Percentiles rank a stretch among this genome's conserved stretches.
phyloP scores from a whole-genome alignment of 768 basidiomycete genomes.

The Gyrodon lividus region DNA sequence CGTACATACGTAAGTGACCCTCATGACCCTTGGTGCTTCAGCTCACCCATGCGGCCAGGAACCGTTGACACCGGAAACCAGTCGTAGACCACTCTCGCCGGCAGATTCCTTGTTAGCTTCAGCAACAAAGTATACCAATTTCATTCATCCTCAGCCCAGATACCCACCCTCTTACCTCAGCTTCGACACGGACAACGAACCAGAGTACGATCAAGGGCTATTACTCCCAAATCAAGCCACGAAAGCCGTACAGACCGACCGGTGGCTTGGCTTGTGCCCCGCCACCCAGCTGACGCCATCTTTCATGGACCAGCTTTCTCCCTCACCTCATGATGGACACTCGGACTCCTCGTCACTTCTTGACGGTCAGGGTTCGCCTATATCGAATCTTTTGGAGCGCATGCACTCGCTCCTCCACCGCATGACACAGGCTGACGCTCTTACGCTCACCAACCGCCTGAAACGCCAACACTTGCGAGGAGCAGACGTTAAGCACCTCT shows the following conservation, averaged over 20 bases:
- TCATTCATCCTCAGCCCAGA: conserved; percentile 20
- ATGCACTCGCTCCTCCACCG: conserved; percentile 61
- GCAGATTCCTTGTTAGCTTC: conserved; percentile 33
- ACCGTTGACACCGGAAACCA: conserved; percentile 47
- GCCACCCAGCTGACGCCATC: conserved; percentile 36
- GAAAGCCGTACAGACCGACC: conserved; percentile 70
- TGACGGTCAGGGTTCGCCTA: conserved; percentile 47
- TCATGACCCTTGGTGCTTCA: neutral
- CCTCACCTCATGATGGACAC: conserved; percentile 54
- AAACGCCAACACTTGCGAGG: conserved; percentile 87
- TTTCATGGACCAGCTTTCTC: conserved; percentile 36
- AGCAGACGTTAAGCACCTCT: conserved; percentile 85
- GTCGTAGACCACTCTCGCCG: conserved; percentile 42
- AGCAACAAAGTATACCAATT: conserved; percentile 26
- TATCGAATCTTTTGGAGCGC: conserved; percentile 62
- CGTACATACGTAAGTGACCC: conserved; percentile 34
- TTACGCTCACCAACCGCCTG: conserved; percentile 83
- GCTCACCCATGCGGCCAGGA: conserved; percentile 30
- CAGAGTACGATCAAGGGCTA: conserved; percentile 31
- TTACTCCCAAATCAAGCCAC: conserved; percentile 48
- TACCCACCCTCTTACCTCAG: conserved; percentile 28
- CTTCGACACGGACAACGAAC: conserved; percentile 48
- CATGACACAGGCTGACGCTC: conserved; percentile 74
- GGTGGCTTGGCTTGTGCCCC: conserved; percentile 29
- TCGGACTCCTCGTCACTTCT: conserved; percentile 77